Evolutionary conservation across 208 protist genomes (phyloP), one percentile per base, ranked within the genome.

Genomic region (Naegleria gruberi): DNA sequence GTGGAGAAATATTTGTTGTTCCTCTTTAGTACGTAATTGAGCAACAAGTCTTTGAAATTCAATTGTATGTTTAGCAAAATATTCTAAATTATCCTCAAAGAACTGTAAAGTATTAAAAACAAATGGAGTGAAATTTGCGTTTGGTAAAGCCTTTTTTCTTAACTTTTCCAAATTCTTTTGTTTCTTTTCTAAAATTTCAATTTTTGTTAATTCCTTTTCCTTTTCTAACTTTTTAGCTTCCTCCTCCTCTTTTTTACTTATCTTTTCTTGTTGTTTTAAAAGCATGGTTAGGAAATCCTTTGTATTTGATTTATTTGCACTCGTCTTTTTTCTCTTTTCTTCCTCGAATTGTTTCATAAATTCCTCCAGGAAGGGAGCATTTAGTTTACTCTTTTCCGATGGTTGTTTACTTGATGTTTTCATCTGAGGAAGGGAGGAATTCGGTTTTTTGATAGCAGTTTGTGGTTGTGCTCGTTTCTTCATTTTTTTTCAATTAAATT

Each of bases 1-100:
- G 37, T 87, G 83, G 1, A 87, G n/a, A 55, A 87, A 87, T 55
- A 87, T 42, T 87, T 46, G 41, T 87, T 43, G 2, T 55, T 87
- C 83, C 55, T 87, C n/a, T 37, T 55, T 46, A 23, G 83, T 87
- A 40, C 30, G 8, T 41, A 87, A 37, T 87, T 87, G 83, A 55
- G 43, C 83, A 19, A 87, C 30, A 23, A 87, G 55, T 55, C 44
- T 51, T 55, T 87, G 83, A 87, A 87, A 87, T 40, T 87, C 83
- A n/a, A 87, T n/a, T 23, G 43, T 57, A 87, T 87, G 83, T 40
- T 87, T 23, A 23, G 42, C 43, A 87, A 87, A 87, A 55, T 87
- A 87, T 17, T 15, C 4, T 23, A 87, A 41, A 40, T 87, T 46
- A 42, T 87, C 43, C 55, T 87, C 83, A 37, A 87, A 87, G 40